phyloP scores from a whole-genome alignment of 495 filamentous ascomycete genomes.

The Lasiosphaeria hispida region DNA sequence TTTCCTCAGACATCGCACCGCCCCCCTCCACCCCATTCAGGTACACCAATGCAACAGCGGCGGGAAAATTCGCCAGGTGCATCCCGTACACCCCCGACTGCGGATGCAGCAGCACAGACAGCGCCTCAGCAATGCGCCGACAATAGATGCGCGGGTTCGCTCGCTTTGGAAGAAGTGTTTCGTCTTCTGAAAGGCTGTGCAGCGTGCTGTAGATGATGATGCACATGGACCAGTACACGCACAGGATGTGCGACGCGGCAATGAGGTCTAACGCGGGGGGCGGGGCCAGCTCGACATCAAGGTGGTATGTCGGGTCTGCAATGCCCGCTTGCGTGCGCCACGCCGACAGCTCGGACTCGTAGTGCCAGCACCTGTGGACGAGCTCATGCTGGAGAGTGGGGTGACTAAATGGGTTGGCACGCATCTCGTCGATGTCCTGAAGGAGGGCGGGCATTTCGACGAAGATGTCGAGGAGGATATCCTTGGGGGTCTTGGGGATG shows the following conservation, averaged over 20 bases:
- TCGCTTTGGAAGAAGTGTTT: not conserved
- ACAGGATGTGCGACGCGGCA: constrained; percentile 3
- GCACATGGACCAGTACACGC: not conserved
- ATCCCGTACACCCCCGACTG: not conserved
- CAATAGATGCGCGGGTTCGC: not conserved
- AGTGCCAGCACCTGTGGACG: no score
- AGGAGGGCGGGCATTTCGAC: constrained; percentile 5
- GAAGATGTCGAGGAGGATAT: constrained; percentile 3
- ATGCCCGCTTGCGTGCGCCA: no score
- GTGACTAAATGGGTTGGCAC: no score
- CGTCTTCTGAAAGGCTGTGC: not conserved
- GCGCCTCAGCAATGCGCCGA: not conserved
- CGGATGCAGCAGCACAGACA: not conserved
- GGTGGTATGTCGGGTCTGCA: no score
- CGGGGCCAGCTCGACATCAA: no score
- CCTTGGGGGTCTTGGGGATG: constrained; percentile 8
- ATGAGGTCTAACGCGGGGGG: not conserved
- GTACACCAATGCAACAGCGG: no score
- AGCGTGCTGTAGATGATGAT: constrained; percentile 12
- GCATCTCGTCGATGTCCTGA: not conserved
- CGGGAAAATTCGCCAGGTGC: not conserved
- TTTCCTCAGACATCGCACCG: no score
- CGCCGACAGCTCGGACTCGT: no score
- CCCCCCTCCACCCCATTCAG: no score
- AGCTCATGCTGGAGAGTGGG: no score